A percentile compares a stretch with the other conserved stretches of the same genome.
Conservation (phyloP, 179 eudicot species). For the Carnegiea gigantea region DNA sequence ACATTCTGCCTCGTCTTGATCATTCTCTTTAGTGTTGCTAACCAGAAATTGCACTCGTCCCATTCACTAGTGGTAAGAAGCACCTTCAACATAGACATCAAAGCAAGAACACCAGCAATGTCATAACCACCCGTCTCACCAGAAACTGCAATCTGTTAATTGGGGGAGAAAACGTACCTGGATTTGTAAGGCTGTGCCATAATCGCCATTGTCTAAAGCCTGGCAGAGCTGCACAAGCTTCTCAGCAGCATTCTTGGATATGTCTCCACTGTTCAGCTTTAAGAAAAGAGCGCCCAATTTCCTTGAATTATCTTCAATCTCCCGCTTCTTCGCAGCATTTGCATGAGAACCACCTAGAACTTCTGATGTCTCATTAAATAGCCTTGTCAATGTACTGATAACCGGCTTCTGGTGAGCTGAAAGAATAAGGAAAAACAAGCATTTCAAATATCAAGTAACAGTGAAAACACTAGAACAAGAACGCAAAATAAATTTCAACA, state of each 20-base stretch:
- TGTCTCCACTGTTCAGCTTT: slow-evolving; percentile 85
- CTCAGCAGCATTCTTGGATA: slow-evolving; percentile 84
- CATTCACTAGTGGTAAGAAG: slow-evolving; percentile 86
- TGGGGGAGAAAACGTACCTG: slow-evolving; percentile 52
- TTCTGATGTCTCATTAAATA: slow-evolving; percentile 81
- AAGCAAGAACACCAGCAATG: neutral
- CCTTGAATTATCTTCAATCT: slow-evolving; percentile 89
- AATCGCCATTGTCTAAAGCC: slow-evolving; percentile 79
- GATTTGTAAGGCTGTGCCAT: slow-evolving; percentile 72
- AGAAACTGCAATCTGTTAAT: neutral
- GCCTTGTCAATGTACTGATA: slow-evolving; percentile 74
- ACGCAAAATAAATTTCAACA: neutral
- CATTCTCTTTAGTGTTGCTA: slow-evolving; percentile 85
- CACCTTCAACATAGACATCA: slow-evolving; percentile 42
- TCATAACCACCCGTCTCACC: neutral
- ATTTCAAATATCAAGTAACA: neutral
- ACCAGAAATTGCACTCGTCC: slow-evolving; percentile 95
- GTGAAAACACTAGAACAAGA: neutral
- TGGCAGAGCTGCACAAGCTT: slow-evolving; percentile 91
- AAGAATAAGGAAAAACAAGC: slow-evolving; percentile 18
- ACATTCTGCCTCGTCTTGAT: slow-evolving; percentile 74
- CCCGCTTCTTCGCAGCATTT: slow-evolving; percentile 70
- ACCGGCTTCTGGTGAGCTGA: slow-evolving; percentile 85
- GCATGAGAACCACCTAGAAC: slow-evolving; percentile 81
- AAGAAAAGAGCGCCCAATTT: slow-evolving; percentile 79